Base-by-base conservation (phyloP, 805 yeast genomes). In the Hanseniaspora clermontiae region DNA sequence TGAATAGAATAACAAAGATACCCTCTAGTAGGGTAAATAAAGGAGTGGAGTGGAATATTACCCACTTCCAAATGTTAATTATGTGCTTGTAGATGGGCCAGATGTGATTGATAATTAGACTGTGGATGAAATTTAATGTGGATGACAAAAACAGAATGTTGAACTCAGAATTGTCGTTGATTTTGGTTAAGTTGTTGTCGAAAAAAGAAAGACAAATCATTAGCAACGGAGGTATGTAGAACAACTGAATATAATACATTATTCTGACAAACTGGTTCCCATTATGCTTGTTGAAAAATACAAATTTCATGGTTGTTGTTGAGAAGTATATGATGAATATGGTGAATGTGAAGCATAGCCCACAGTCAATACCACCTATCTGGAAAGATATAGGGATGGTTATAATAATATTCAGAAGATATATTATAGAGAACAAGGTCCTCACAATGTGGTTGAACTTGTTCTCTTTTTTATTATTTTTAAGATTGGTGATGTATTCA, bases 331-430 rank as follows among this genome's bases (percentile, higher is more conserved):
- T 69, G 45, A 78, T 72, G 55, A 87, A 78, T 49, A 91, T 75
- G 7, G 95, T 82, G 36, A 82, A 76, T 0, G 91, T 81, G 67
- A 82, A 93, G 19, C 95, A 81, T 59, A 93, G 72, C 0, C 98
- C 98, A 69, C 97, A 91, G 57, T 80, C 76, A 19, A 83, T 77
- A 1, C 97, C 97, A 10, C 97, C 97, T 40, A 88, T 84, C 65
- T 91, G 96, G 69, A 93, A 93, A 27, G 97, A 85, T 59, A 93
- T 76, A 5, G 97, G 97, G 7, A 93, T 84, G 2, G 96, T 84
- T 34, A 90, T 73, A 32, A 89, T 77, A 12, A 87, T 81, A 51
- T 87, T 77, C 6, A 78, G 67, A 55, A 88, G 72, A 64, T 89
- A 88, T 34, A 84, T 68, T 1, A 79, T 69, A 0, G 86, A 79